A percentile compares a stretch with the other conserved stretches of the same genome.
Conservation (phyloP, 768 basidiomycete genomes). For the Dioszegia hungarica region DNA sequence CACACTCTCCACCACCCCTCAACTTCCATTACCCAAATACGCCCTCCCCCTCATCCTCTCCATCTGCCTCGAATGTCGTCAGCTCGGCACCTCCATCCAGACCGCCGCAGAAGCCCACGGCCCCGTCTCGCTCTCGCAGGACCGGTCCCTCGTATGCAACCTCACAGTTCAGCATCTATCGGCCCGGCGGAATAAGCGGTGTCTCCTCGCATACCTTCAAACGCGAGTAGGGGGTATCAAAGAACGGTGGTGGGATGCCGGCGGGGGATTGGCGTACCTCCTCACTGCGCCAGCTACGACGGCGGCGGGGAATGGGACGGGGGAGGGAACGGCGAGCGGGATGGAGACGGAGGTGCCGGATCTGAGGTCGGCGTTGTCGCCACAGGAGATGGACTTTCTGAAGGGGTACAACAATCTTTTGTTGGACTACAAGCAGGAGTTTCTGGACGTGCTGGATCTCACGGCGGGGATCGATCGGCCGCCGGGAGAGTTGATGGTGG, state of each 20-base stretch:
- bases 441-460: slow-evolving; percentile 74
- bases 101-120: slow-evolving; percentile 41
- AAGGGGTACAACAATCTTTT: slow-evolving; percentile 72
- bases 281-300: slow-evolving; percentile 49
- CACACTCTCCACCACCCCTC: slow-evolving; percentile 56
- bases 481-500: slow-evolving; percentile 82
- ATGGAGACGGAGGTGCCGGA: slow-evolving; percentile 30
- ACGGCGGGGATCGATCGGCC: slow-evolving; percentile 72
- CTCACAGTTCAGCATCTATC: slow-evolving; percentile 83
- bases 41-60: slow-evolving; percentile 81
- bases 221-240: slow-evolving; percentile 78
- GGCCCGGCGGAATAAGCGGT: slow-evolving; percentile 89
- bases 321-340: not conserved
- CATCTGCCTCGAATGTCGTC: slow-evolving; percentile 84
- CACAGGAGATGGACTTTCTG: slow-evolving; percentile 66
- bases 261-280: slow-evolving; percentile 76
- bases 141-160: slow-evolving; percentile 56
- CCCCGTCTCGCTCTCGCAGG: slow-evolving; percentile 51
- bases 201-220: slow-evolving; percentile 84
- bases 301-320: not conserved
- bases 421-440: slow-evolving; percentile 77
- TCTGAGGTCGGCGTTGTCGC: slow-evolving; percentile 40
- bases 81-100: slow-evolving; percentile 55
- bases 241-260: slow-evolving; percentile 79
- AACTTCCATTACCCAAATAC: slow-evolving; percentile 79